Evolutionary conservation across 768 basidiomycete genomes (phyloP), one percentile per base, ranked within the genome.

Genomic region (Hypholoma sublateritium): DNA sequence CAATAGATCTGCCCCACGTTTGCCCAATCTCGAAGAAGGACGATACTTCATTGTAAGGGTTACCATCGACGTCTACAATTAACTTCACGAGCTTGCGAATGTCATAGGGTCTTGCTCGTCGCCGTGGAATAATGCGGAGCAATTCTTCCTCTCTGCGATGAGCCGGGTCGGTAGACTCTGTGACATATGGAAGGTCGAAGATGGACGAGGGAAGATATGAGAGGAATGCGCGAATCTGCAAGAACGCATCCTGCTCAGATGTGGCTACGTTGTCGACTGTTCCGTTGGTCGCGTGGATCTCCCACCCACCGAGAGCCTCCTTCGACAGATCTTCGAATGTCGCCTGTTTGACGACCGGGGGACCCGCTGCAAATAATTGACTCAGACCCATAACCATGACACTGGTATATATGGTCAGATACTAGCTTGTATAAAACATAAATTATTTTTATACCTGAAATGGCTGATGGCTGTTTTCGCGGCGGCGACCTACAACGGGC

Each of bases 351-450:
- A 75, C 74, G 11, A 75, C 70, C 1, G 72, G 72, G 9, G 73
- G 71, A 3, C 73, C 72, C 2, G 72, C 70, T 6, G 72, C 71
- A 49, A 74, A 73, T 11, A 70, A 64, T 47, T 72, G 67, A 44
- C 72, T 73, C n/a, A 77, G 57, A 8, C 70, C 74, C 61, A 72
- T 74, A 3, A 77, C 73, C 74, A 77, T 75, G 37, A 77, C 73
- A 48, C 74, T 74, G 45, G 14, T 19, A n/a, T 41, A 24, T 35
- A 48, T 8, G 22, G 50, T 41, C 19, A 37, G 41, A 53, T 25
- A 48, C 24, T 9, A 44, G n/a, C n/a, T n/a, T n/a, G n/a, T n/a
- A n/a, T n/a, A n/a, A n/a, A n/a, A n/a, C n/a, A n/a, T n/a, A n/a
- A n/a, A n/a, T n/a, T n/a, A n/a, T n/a, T n/a, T n/a, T n/a, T n/a